Evolutionary conservation across 2,329 filamentous ascomycete genomes (phyloP), one percentile per base, ranked within the genome.

Genomic region (Pseudophaeomoniella oleicola): DNA sequence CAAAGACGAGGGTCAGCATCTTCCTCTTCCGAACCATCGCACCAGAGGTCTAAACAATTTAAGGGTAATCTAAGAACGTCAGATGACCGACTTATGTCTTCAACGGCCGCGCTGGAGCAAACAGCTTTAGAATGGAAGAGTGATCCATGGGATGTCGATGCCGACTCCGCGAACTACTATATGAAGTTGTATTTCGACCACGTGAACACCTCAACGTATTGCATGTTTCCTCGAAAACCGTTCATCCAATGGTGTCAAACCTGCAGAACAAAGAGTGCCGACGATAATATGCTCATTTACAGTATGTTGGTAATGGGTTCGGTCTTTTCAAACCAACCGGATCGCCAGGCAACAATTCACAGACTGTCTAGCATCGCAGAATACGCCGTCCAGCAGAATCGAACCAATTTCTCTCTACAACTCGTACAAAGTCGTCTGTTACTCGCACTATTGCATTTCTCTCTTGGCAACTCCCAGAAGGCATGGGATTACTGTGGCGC

Each of bases 351-450:
- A 14, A 55, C 65, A 4, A 62, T 69, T 13, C 60, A 59, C 39
- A 53, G 59, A 14, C 75, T 69, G 46, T 62, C 63, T 6, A 56
- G 61, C 27, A 69, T 78, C 35, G 74, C 75, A 3, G 62, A 69
- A 34, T 72, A 72, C 47, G 75, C 73, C 2, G 61, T 67, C 31
- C 61, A 69, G 30, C 60, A 61, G 36, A 61, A 61, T 19, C 62
- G 66, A 40, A 66, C 71, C 14, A 59, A 51, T 5, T 66, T 73
- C 40, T 71, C 62, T 38, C 54, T 85, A 34, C 75, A 82, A 44
- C 58, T 83, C 32, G 72, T 77, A 10, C 80, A 84, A 50, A 71
- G 69, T 33, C 69, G 75, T 37, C 58, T 84, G n/a, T 62, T 83
- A 12, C 63, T 85, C 29, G 69, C 72, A 14, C 56, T 82, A 4